These are phyloP conservation scores for Petunia secreta DNA, from an alignment of 257 asterid species.

Conservation along the genomic window DNA sequence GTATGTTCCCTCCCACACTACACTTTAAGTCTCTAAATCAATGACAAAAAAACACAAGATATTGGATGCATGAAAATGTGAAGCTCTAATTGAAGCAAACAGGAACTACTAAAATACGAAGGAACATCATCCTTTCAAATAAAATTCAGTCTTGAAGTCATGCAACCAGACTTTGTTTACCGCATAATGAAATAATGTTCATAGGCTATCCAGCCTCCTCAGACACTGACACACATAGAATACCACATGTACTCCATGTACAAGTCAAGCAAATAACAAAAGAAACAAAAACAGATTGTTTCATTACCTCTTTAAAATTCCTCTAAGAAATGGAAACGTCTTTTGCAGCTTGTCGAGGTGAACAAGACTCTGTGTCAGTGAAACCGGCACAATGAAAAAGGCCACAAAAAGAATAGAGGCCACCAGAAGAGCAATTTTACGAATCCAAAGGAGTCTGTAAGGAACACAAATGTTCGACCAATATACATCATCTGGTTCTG, in stretches of 20 bases:
- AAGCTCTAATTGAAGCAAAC: not conserved
- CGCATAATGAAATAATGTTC: not conserved
- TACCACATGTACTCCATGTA: not conserved
- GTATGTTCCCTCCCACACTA: constrained; percentile 4
- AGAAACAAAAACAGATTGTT: not conserved
- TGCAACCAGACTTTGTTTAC: not conserved
- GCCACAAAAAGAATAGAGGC: constrained; percentile 63
- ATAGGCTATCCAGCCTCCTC: not conserved
- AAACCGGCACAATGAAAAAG: constrained; percentile 81
- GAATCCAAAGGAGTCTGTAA: constrained; percentile 81
- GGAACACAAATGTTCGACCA: constrained; percentile 88
- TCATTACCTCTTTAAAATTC: constrained; percentile 50
- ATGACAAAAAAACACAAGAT: not conserved
- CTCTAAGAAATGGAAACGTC: constrained; percentile 59
- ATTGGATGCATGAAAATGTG: not conserved
- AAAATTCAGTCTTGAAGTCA: not conserved
- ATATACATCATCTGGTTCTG: constrained; percentile 79
- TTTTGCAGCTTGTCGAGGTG: constrained; percentile 70
- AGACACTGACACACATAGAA: not conserved
- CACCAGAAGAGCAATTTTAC: constrained; percentile 60
- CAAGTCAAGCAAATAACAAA: not conserved
- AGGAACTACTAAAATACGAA: not conserved
- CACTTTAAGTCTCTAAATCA: not conserved
- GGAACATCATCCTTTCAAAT: not conserved
- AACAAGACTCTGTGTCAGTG: constrained; percentile 78